A percentile compares a stretch with the other conserved stretches of the same genome.
Evolutionary conservation across 306 rosid species (phyloP).

Genomic region (Lathyrus aphaca): DNA sequence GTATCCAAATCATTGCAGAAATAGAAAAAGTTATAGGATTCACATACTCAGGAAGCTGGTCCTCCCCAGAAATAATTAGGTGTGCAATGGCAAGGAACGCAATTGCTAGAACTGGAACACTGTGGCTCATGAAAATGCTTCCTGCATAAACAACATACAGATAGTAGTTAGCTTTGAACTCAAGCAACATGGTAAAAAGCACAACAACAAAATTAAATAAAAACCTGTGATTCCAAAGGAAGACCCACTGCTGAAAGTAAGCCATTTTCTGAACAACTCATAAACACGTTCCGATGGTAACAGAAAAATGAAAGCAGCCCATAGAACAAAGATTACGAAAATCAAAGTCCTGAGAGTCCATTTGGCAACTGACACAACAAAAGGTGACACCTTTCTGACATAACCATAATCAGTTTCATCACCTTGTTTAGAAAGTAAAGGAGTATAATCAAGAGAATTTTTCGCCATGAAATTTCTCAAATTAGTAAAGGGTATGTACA

Average conservation of each 20-base stretch:
- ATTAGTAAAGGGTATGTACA: not conserved
- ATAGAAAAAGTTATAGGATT: not conserved
- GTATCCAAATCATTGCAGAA: not conserved
- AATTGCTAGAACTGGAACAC: constrained; percentile 67
- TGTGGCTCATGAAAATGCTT: constrained; percentile 56
- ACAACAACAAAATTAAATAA: no score
- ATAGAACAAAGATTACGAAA: constrained; percentile 52
- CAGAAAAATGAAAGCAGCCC: constrained; percentile 62
- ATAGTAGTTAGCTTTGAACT: constrained; percentile 22
- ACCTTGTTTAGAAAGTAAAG: constrained; percentile 50
- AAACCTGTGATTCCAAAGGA: constrained; percentile 60
- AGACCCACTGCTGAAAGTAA: constrained; percentile 36
- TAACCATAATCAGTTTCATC: constrained; percentile 43
- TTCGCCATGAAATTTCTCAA: constrained; percentile 50
- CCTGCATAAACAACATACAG: constrained; percentile 51
- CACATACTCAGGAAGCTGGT: constrained; percentile 58
- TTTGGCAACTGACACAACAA: constrained; percentile 49
- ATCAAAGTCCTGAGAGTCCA: constrained; percentile 59
- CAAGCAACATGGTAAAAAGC: not conserved
- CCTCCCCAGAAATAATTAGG: constrained; percentile 60
- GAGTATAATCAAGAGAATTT: constrained; percentile 43
- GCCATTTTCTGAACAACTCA: constrained; percentile 34
- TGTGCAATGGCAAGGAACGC: constrained; percentile 68
- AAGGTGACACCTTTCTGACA: constrained; percentile 37
- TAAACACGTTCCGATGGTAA: constrained; percentile 48